Base-by-base conservation (phyloP, 176 grass and related monocot species). In the Oryza australiensis region DNA sequence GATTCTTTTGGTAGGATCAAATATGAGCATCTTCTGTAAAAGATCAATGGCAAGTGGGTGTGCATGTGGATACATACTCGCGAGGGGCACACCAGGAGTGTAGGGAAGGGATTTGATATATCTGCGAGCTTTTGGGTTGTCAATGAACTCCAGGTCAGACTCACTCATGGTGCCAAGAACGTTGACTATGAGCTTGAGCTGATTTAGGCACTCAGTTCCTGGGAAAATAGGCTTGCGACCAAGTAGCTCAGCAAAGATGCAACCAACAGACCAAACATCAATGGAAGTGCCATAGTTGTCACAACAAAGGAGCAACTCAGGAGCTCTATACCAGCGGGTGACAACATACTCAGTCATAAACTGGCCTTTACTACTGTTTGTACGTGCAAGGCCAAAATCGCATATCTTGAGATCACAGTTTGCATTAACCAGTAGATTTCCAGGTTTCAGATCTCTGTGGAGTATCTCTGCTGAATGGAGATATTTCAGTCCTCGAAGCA, bases 311-410 rank as follows among this genome's bases (percentile, higher is more conserved):
- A 89, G 88, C 22, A 89, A 48, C 67, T 89, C 88, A 62, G 88
- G 88, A 86, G 88, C 83, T 60, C 88, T 90, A 51, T 90, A 90
- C 88, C 88, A 90, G 73, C 88, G 88, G 23, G 88, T 90, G 28
- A 90, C 88, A 0, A 90, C 89, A 3, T 91, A 91, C 82, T 91
- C 89, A 23, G 89, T 91, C 89, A 91, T 91, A 73, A 91, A 91
- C 79, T 90, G 83, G 6, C 86, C 85, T 73, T 84, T 88, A 49
- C 82, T 85, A 3, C 77, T 81, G 85, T 84, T 91, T 62, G 89
- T 88, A 20, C 89, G 85, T 11, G 89, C 89, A 85, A 91, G 89
- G 15, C 89, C 85, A 82, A 91, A 91, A 81, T 91, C 89, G 11
- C 89, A 88, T 75, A 91, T 91, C 86, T 91, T 91, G 73, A 89